These are phyloP conservation scores for Vigna unguiculata DNA, from an alignment of 306 rosid genomes.

Conservation along the genomic window DNA sequence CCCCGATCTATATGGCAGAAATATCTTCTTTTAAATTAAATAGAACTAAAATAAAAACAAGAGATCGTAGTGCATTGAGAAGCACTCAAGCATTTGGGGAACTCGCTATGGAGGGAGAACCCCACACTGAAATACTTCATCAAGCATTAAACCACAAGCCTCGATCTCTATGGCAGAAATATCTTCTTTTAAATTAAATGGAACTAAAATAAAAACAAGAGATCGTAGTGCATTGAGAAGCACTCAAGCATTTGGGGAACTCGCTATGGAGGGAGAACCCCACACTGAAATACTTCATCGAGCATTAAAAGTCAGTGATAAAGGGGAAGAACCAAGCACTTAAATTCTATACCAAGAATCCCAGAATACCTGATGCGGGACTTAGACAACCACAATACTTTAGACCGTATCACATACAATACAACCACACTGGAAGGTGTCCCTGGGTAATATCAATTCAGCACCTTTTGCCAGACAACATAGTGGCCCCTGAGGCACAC, in stretches of 20 bases:
- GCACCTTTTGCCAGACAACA: background rate
- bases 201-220: conserved; percentile 11
- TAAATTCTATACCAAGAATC: too few species aligned
- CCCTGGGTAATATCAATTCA: background rate
- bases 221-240: background rate
- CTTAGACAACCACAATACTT: background rate
- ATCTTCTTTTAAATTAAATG: conserved; percentile 3
- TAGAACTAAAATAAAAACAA: background rate
- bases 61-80: background rate
- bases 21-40: conserved; percentile 11
- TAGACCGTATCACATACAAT: background rate
- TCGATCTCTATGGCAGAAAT: conserved; percentile 4
- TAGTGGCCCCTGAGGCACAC: background rate
- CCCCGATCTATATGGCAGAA: background rate
- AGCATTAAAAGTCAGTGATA: background rate
- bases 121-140: too few species aligned
- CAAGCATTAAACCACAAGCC: background rate
- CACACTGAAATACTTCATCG: too few species aligned
- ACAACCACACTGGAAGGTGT: background rate
- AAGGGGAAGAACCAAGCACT: too few species aligned
- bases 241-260: background rate
- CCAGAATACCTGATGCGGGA: too few species aligned
- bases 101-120: background rate
- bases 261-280: background rate
- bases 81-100: background rate